These are phyloP conservation scores for Oryza longistaminata DNA, from an alignment of 176 grass and related monocot genomes.

Conservation along the genomic window DNA sequence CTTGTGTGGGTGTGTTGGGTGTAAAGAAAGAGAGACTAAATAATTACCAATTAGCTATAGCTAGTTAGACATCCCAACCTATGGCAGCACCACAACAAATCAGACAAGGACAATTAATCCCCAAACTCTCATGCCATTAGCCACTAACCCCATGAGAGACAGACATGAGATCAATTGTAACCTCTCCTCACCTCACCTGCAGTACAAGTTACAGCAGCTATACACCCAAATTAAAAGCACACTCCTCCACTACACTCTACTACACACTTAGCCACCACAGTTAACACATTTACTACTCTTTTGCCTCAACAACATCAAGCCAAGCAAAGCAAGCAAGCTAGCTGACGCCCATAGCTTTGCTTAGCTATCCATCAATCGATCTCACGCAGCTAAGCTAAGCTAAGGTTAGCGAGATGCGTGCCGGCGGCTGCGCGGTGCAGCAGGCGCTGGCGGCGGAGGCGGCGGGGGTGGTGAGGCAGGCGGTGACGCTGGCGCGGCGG, in stretches of 20 bases:
- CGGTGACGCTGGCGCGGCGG: conserved; percentile 61
- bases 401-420: conserved; percentile 49
- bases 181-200: neutral
- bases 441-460: conserved; percentile 80
- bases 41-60: neutral
- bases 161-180: neutral
- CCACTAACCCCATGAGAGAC: neutral
- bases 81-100: conserved; percentile 8
- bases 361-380: neutral
- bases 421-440: conserved; percentile 76
- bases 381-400: neutral
- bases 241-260: neutral
- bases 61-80: neutral
- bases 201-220: conserved; percentile 18
- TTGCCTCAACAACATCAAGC: neutral
- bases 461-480: conserved; percentile 66
- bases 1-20: neutral
- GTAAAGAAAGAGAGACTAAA: neutral
- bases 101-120: conserved; percentile 2
- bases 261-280: neutral
- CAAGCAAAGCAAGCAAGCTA: no score
- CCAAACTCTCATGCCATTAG: neutral
- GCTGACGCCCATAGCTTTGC: neutral
- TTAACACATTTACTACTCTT: neutral
- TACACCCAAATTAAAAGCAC: neutral